phyloP scores from a whole-genome alignment of 805 yeast species.

The Torulaspora gathmanii region DNA sequence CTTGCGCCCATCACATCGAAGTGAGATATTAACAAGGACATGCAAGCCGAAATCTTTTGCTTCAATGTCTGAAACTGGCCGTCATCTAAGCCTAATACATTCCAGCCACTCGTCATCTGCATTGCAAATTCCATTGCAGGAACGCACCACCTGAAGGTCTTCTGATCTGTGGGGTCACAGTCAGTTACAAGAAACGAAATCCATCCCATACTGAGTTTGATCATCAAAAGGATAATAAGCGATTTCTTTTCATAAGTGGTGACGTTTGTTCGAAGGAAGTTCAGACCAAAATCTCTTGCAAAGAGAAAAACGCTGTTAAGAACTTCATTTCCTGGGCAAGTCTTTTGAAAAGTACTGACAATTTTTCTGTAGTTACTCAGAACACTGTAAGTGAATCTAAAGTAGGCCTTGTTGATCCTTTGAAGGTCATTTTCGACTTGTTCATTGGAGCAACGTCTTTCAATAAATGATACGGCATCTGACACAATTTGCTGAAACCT shows the following conservation, averaged over 20 bases:
- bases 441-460: slow-evolving; percentile 64
- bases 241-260: slow-evolving; percentile 53
- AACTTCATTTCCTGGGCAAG: slow-evolving; percentile 66
- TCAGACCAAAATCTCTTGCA: slow-evolving; percentile 76
- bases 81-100: slow-evolving; percentile 73
- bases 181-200: slow-evolving; percentile 89
- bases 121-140: slow-evolving; percentile 92
- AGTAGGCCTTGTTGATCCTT: slow-evolving; percentile 60
- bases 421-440: slow-evolving; percentile 69
- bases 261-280: slow-evolving; percentile 61
- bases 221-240: slow-evolving; percentile 62
- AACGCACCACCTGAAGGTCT: slow-evolving; percentile 94
- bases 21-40: slow-evolving; percentile 88
- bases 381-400: slow-evolving; percentile 59
- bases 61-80: slow-evolving; percentile 69
- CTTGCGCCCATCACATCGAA: slow-evolving; percentile 98
- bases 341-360: slow-evolving; percentile 50
- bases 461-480: slow-evolving; percentile 51
- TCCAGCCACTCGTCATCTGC: slow-evolving; percentile 88
- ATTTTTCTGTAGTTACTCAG: slow-evolving; percentile 55
- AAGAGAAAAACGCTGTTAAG: slow-evolving; percentile 70
- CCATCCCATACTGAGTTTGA: slow-evolving; percentile 83
- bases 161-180: slow-evolving; percentile 85
- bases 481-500: slow-evolving; percentile 55
- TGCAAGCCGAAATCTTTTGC: slow-evolving; percentile 85